phyloP scores from a whole-genome alignment of 2,329 filamentous ascomycete species.

The Trichoderma endophyticum region DNA sequence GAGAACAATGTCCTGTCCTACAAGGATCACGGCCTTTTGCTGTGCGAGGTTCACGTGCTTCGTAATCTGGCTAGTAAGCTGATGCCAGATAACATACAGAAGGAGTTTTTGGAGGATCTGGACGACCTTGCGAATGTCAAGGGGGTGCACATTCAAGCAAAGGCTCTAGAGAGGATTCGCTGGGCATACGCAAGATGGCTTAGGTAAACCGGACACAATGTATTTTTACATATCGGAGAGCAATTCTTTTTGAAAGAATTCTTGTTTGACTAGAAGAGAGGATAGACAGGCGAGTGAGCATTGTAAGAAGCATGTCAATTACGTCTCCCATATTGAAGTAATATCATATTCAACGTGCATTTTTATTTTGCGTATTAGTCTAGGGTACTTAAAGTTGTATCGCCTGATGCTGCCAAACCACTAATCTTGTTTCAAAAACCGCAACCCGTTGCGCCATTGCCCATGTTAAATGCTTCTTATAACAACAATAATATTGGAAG shows the following conservation, averaged over 20 bases:
- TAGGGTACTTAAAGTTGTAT: not conserved
- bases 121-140: slow-evolving; percentile 81
- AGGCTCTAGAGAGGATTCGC: slow-evolving; percentile 76
- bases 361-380: not conserved
- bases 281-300: not conserved
- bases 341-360: not conserved
- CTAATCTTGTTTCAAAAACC: not conserved
- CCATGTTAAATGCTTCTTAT: not conserved
- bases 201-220: slow-evolving; percentile 27
- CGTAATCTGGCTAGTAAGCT: slow-evolving; percentile 58
- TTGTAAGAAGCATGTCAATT: not conserved
- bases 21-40: slow-evolving; percentile 84
- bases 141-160: slow-evolving; percentile 73
- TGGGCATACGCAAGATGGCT: slow-evolving; percentile 88
- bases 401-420: not conserved
- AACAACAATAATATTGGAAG: not conserved
- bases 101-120: slow-evolving; percentile 86
- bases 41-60: slow-evolving; percentile 86
- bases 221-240: not conserved
- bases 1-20: slow-evolving; percentile 76
- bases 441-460: not conserved
- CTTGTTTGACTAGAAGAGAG: not conserved
- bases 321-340: not conserved
- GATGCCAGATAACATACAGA: slow-evolving; percentile 70
- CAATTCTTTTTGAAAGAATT: not conserved